Conservation (phyloP, 1,284 basidiomycete species). For the Ganoderma multipileum region DNA sequence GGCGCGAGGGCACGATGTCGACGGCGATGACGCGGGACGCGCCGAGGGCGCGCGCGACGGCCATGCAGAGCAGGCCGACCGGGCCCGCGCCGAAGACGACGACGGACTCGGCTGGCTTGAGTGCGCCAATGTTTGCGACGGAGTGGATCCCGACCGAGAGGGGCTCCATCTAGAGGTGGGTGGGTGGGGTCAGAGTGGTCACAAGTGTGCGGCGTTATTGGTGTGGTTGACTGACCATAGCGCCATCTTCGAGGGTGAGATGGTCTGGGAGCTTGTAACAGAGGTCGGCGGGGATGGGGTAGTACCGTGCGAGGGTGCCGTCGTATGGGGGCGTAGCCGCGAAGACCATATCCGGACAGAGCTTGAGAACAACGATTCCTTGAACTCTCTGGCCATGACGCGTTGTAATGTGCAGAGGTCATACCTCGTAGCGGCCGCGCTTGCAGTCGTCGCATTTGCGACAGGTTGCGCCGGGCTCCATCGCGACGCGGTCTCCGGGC, state of each 20-base stretch:
- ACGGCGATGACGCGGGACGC: conserved; percentile 83
- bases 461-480: conserved; percentile 85
- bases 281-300: conserved; percentile 77
- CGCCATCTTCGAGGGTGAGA: conserved; percentile 83
- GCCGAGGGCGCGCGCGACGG: conserved; percentile 89
- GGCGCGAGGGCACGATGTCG: conserved; percentile 84
- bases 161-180: conserved; percentile 82
- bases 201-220: not conserved
- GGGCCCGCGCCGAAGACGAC: conserved; percentile 92
- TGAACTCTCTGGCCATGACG: too few species aligned
- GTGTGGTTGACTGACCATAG: conserved; percentile 61
- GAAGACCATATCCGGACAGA: conserved; percentile 83
- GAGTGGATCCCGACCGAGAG: conserved; percentile 93
- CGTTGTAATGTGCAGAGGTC: conserved; percentile 22
- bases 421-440: conserved; percentile 80
- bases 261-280: conserved; percentile 77
- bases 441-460: conserved; percentile 79
- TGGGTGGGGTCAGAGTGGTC: not conserved
- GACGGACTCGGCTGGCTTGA: conserved; percentile 78
- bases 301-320: conserved; percentile 87
- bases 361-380: conserved; percentile 41
- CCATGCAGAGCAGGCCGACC: conserved; percentile 92
- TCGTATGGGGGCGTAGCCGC: conserved; percentile 92
- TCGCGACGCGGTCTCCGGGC: conserved; percentile 86
- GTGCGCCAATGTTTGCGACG: conserved; percentile 77